Base-by-base conservation (phyloP, 495 filamentous ascomycete genomes). In the Cryomyces antarcticus region DNA sequence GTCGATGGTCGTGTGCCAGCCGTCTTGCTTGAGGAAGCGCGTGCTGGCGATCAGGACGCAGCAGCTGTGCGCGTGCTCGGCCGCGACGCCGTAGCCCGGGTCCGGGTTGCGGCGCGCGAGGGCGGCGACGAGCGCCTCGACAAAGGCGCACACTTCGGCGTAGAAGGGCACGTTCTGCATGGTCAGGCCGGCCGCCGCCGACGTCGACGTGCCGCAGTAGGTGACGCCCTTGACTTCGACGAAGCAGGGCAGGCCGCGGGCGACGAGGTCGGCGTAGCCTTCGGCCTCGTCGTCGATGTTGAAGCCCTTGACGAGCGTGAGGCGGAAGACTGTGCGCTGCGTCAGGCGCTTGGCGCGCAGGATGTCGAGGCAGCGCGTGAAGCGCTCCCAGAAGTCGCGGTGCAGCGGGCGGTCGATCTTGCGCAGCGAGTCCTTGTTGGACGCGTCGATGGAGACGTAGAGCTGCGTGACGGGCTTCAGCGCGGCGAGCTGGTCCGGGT, bases 91-190 rank as follows among this genome's bases (percentile, higher is more conserved):
- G 46, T 96, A 95, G 2, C 66, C 63, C 36, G 94, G 56, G 0
- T 82, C 82, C 1, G 2, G 17, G 17, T 2, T 24, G 9, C 83
- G 63, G 41, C 67, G 67, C 17, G 60, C 56, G 11, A 95, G 63
- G 44, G 77, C 79, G 9, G 58, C 55, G 37, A 80, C 70, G 1
- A 96, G 69, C 7, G 73, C 75, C 6, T 69, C 61, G 5, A 92
- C 87, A 54, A 96, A 96, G 12, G 72, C 68, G 11, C 67, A 62
- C 10, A 96, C 78, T 57, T 96, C 88, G 49, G 77, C 73, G 57
- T 93, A 94, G 60, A 93, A 96, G 0, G 88, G 88, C 13, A 95
- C 88, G 52, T 96, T 95, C 51, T 82, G 71, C 88, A 95, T 95
- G 0, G 78, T 92, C 37, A 95, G 62, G 0, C 88, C 88, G 1